phyloP scores from a whole-genome alignment of 1,284 basidiomycete species.

The Pulchroboletus neoregius region DNA sequence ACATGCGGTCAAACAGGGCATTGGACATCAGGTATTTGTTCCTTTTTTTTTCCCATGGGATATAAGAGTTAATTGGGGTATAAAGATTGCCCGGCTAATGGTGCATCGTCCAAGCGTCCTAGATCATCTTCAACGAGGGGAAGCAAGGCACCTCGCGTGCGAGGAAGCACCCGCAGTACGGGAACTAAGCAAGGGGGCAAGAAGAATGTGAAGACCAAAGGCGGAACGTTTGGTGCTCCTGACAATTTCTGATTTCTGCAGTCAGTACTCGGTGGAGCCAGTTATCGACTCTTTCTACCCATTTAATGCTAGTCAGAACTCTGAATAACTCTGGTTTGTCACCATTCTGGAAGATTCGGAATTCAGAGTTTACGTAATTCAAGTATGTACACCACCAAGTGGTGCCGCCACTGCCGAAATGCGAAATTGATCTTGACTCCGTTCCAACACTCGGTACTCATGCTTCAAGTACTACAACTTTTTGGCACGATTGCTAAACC shows the following conservation, averaged over 20 bases:
- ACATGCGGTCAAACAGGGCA: conserved; percentile 31
- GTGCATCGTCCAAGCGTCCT: conserved; percentile 28
- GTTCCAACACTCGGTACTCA: too few relatives aligned
- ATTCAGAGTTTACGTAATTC: too few relatives aligned
- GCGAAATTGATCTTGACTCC: too few relatives aligned
- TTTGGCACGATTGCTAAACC: too few relatives aligned
- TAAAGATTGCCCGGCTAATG: conserved; percentile 29
- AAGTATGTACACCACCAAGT: too few relatives aligned
- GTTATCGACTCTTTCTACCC: too few relatives aligned
- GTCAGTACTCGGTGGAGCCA: neutral
- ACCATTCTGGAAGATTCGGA: too few relatives aligned
- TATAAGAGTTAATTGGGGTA: conserved; percentile 1
- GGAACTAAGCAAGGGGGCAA: conserved; percentile 25
- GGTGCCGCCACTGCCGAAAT: too few relatives aligned
- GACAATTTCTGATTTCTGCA: conserved; percentile 26
- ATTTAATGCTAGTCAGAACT: too few relatives aligned
- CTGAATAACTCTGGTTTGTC: too few relatives aligned
- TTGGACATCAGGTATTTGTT: conserved; percentile 29
- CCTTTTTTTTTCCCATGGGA: neutral
- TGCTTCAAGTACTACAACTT: too few relatives aligned
- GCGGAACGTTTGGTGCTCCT: conserved; percentile 35
- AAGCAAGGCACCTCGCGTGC: conserved; percentile 24
- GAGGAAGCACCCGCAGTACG: conserved; percentile 26
- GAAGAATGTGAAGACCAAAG: conserved; percentile 33
- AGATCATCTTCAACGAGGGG: conserved; percentile 26